These are phyloP conservation scores for Paramecium sexaurelia DNA, from an alignment of 73 alveolate genomes.

Conservation along the genomic window DNA sequence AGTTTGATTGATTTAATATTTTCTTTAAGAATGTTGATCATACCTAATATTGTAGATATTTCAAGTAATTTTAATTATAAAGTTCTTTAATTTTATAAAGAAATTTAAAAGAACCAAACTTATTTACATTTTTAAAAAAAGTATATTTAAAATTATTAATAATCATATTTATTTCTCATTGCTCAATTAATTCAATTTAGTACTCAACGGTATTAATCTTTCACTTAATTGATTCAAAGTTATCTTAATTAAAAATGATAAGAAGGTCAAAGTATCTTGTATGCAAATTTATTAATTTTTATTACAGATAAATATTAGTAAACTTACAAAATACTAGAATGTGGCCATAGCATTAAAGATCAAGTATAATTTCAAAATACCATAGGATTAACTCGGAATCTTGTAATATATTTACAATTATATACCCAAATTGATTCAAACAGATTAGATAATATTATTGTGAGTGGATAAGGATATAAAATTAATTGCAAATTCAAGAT, in stretches of 20 bases:
- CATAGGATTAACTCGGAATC: constrained; percentile 32
- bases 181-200: constrained; percentile 24
- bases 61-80: no score
- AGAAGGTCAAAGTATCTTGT: not conserved
- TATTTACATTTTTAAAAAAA: not conserved
- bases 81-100: no score
- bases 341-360: constrained; percentile 43
- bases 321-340: not conserved
- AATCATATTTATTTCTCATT: not conserved
- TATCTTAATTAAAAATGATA: not conserved
- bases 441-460: not conserved
- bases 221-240: constrained; percentile 23
- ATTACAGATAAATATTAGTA: not conserved
- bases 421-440: constrained; percentile 51
- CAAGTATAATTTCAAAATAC: constrained; percentile 5
- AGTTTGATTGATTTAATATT: no score
- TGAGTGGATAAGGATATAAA: constrained; percentile 40
- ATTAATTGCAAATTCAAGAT: not conserved
- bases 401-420: not conserved
- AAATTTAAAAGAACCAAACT: not conserved
- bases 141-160: not conserved
- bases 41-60: no score
- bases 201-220: constrained; percentile 25
- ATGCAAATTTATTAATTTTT: not conserved
- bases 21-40: no score